Percentiles rank a stretch among this genome's conserved stretches.
These are phyloP conservation scores for Elsinoe fawcettii DNA, from an alignment of 2,329 filamentous ascomycete species.

Conservation along the genomic window DNA sequence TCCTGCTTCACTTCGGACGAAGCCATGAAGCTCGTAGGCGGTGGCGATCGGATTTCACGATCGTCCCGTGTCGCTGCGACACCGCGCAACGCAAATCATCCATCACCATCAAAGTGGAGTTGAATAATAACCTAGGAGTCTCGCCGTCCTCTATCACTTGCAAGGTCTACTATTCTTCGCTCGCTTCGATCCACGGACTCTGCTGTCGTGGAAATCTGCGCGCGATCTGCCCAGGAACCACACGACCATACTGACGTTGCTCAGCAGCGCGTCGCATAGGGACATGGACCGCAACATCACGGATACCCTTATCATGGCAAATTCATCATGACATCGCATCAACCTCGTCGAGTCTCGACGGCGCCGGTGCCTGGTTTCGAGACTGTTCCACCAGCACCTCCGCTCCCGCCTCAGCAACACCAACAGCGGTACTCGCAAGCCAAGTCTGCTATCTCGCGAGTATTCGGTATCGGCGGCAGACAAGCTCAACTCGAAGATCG, in stretches of 20 bases:
- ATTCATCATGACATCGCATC: constrained; percentile 10
- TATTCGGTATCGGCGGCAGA: constrained; percentile 48
- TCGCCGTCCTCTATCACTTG: too few species aligned
- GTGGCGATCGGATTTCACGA: too few species aligned
- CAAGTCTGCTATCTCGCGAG: constrained; percentile 39
- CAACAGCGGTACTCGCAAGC: constrained; percentile 18
- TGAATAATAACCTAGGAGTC: too few species aligned
- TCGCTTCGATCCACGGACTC: too few species aligned
- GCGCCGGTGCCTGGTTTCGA: constrained; percentile 15
- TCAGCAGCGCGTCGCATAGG: background rate
- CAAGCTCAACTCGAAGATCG: constrained; percentile 33
- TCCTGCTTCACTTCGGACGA: too few species aligned
- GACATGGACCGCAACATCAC: background rate
- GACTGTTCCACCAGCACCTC: constrained; percentile 18
- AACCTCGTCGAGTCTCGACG: constrained; percentile 16
- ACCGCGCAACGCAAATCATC: too few species aligned
- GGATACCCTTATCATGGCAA: background rate
- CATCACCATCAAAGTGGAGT: too few species aligned
- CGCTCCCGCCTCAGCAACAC: constrained; percentile 16
- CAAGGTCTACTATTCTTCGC: too few species aligned
- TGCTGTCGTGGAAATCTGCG: too few species aligned
- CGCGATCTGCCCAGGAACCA: too few species aligned
- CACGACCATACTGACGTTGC: background rate
- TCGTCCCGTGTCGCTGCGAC: too few species aligned
- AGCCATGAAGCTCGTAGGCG: too few species aligned